A percentile compares a stretch with the other conserved stretches of the same genome.
Evolutionary conservation across 495 filamentous ascomycete species (phyloP).

Genomic region (Cercophora scortea): DNA sequence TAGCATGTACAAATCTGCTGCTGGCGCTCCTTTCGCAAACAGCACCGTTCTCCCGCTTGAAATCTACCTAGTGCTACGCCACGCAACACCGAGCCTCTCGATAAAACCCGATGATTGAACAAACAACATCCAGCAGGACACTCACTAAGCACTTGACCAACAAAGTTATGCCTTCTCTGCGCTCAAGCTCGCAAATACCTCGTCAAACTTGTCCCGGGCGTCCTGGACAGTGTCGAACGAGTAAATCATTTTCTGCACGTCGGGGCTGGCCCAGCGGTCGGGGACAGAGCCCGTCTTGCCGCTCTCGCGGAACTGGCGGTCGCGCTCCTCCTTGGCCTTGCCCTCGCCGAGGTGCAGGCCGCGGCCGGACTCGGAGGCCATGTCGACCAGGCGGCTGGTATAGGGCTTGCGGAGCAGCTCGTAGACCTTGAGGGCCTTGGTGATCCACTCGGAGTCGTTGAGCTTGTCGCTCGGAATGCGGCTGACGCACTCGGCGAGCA

Average conservation of each 20-base stretch:
- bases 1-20: no score
- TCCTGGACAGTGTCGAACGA: constrained; percentile 59
- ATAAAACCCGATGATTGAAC: no score
- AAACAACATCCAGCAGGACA: no score
- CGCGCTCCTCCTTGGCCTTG: constrained; percentile 66
- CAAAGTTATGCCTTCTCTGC: background rate
- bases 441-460: constrained; percentile 45
- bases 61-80: no score
- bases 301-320: constrained; percentile 59
- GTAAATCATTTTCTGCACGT: constrained; percentile 72
- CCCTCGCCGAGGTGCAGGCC: constrained; percentile 69
- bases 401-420: constrained; percentile 65
- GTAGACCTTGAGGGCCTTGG: constrained; percentile 61
- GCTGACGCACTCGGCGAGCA: constrained; percentile 58
- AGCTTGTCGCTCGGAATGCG: constrained; percentile 38
- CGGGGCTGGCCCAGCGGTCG: constrained; percentile 72
- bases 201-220: constrained; percentile 52
- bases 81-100: no score
- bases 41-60: no score
- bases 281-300: constrained; percentile 50
- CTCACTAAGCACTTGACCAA: background rate
- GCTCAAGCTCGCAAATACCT: constrained; percentile 39
- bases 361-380: constrained; percentile 60
- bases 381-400: constrained; percentile 59
- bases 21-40: no score